Evolutionary conservation across 257 asterid species (phyloP), one percentile per base, ranked within the genome.

Genomic region (Primulina eburnea): DNA sequence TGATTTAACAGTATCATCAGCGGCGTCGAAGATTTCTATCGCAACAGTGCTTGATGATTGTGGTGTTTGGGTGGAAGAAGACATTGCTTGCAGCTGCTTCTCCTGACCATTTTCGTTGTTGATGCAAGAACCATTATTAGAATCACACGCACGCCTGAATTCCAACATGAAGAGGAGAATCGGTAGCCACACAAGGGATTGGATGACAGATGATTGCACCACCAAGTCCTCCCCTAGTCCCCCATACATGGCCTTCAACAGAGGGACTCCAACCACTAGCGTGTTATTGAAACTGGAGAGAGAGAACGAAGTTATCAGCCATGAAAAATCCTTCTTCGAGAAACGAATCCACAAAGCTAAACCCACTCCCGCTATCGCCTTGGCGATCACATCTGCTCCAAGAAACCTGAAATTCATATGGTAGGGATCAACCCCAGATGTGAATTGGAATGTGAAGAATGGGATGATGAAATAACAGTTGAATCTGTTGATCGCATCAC

Each of bases 161-260:
- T 92, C 92, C 53, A 87, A 64, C 83, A 81, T 5, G 68, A 89
- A 78, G 12, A 86, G 59, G 10, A 84, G 69, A 34, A 68, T 55
- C 2, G 89, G 88, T 16, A 81, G 79, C 96, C 98, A 92, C 2
- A 92, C 6, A 0, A 88, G 83, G 2, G 86, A 47, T 65, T 89
- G 95, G 3, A 86, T 73, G 16, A 85, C 95, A 0, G 84, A 85
- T 0, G 92, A 84, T 62, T 90, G 98, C 17, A 90, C 71, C 24
- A 86, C 92, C 11, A 92, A 62, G 64, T 88, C 78, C 53, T 29
- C 75, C n/a, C 95, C 98, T 2, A 75, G 3, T 4, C 52, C 62
- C 7, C 89, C 95, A n/a, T 88, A 88, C 97, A 90, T 86, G 75
- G 98, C 91, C 33, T 60, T 60, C 62, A 92, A 30, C 5, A 88